These are phyloP conservation scores for Wakefieldia striispora DNA, from an alignment of 768 basidiomycete species.

Conservation along the genomic window DNA sequence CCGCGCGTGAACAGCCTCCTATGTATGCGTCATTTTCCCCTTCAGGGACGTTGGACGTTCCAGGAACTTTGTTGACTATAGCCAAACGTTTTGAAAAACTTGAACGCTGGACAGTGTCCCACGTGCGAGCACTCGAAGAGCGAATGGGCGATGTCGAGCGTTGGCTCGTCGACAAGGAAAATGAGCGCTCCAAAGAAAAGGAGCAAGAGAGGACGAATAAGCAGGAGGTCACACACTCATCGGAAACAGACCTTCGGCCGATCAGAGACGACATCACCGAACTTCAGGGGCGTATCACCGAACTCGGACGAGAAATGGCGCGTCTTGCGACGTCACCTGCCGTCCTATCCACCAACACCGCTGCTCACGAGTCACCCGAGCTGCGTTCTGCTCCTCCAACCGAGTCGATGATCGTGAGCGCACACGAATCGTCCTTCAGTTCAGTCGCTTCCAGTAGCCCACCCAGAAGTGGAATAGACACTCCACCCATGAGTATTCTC, in stretches of 20 bases:
- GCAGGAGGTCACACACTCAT: conserved; percentile 13
- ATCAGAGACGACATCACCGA: conserved; percentile 71
- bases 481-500: conserved; percentile 10
- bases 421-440: conserved; percentile 26
- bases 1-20: conserved; percentile 54
- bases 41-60: conserved; percentile 72
- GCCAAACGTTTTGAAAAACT: conserved; percentile 82
- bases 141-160: conserved; percentile 90
- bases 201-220: conserved; percentile 29
- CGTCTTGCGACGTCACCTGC: conserved; percentile 57
- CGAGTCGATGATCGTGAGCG: conserved; percentile 42
- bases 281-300: conserved; percentile 70
- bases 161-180: conserved; percentile 86
- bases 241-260: conserved; percentile 43
- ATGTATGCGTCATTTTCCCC: conserved; percentile 73
- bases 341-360: conserved; percentile 45
- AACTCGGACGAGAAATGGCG: conserved; percentile 79
- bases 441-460: conserved; percentile 16
- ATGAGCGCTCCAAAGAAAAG: conserved; percentile 45
- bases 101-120: conserved; percentile 86
- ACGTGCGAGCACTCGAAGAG: conserved; percentile 86
- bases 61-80: conserved; percentile 69
- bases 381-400: conserved; percentile 45
- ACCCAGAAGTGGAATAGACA: conserved; percentile 10
- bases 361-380: conserved; percentile 42